These are phyloP conservation scores for Coriaria nepalensis DNA, from an alignment of 306 rosid genomes.

Conservation along the genomic window DNA sequence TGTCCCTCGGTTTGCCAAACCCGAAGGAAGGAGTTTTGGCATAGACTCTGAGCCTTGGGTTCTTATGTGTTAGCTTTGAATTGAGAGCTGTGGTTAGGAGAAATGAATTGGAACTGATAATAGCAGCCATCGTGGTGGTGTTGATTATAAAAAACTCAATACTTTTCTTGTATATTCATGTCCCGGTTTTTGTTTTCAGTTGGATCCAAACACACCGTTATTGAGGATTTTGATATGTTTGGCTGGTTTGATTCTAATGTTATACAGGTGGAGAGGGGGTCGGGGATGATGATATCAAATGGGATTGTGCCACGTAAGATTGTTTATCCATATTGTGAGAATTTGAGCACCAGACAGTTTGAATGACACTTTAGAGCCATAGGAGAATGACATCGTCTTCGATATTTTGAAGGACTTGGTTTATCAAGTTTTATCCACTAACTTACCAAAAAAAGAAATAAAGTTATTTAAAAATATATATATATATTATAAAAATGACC, in stretches of 20 bases:
- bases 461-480: no score
- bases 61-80: slow-evolving; percentile 23
- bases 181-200: background rate
- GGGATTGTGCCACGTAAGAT: slow-evolving; percentile 37
- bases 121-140: slow-evolving; percentile 51
- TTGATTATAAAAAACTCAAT: slow-evolving; percentile 3
- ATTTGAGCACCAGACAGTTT: slow-evolving; percentile 30
- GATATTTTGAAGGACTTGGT: background rate
- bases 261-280: slow-evolving; percentile 37
- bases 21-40: slow-evolving; percentile 53
- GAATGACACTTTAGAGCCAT: background rate
- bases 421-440: slow-evolving; percentile 11
- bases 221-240: slow-evolving; percentile 1
- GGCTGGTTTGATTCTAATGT: slow-evolving; percentile 10
- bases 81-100: slow-evolving; percentile 37
- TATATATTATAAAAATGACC: background rate
- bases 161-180: slow-evolving; percentile 8
- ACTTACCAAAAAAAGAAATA: background rate
- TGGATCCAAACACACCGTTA: slow-evolving; percentile 3
- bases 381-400: slow-evolving; percentile 13
- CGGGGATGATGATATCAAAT: slow-evolving; percentile 27
- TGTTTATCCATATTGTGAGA: slow-evolving; percentile 30
- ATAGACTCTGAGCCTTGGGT: slow-evolving; percentile 25
- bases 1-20: slow-evolving; percentile 33
- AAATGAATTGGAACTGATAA: slow-evolving; percentile 57